phyloP scores from a whole-genome alignment of 2,329 filamentous ascomycete species.

The Alternaria dauci region DNA sequence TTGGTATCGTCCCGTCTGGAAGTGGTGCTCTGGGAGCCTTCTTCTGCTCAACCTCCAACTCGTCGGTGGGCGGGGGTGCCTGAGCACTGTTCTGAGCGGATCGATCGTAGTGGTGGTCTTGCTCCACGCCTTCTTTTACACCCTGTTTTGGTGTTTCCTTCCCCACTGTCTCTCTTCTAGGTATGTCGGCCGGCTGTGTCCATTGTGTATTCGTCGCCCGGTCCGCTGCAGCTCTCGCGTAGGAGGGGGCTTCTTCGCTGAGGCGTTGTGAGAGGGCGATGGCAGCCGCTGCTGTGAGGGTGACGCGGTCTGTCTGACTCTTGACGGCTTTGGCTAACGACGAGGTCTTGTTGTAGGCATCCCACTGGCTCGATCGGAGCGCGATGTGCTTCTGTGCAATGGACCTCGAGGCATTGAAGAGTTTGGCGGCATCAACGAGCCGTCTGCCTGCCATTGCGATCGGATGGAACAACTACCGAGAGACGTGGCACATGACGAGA shows the following conservation, averaged over 20 bases:
- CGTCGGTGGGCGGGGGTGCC: conserved; percentile 49
- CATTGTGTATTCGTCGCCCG: conserved; percentile 29
- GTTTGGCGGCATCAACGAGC: conserved; percentile 60
- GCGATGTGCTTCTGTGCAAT: conserved; percentile 64
- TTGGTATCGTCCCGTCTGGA: conserved; percentile 62
- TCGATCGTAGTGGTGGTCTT: conserved; percentile 61
- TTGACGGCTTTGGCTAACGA: conserved; percentile 70
- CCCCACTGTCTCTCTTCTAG: conserved; percentile 41
- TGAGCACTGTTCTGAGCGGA: conserved; percentile 53
- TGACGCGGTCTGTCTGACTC: conserved; percentile 67
- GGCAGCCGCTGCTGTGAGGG: conserved; percentile 68
- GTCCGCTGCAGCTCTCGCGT: conserved; percentile 36
- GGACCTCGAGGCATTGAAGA: conserved; percentile 58
- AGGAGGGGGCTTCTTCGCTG: conserved; percentile 58
- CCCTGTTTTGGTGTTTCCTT: conserved; percentile 24
- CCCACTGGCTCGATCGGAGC: conserved; percentile 68
- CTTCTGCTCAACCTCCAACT: conserved; percentile 58
- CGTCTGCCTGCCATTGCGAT: conserved; percentile 60
- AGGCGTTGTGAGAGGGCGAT: conserved; percentile 66
- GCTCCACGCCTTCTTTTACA: conserved; percentile 54
- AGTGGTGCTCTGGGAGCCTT: conserved; percentile 55
- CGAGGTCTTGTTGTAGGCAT: conserved; percentile 70
- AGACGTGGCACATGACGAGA: conserved; percentile 24
- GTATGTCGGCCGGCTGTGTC: conserved; percentile 36
- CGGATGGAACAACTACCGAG: conserved; percentile 25